Conservation (phyloP, 148 eudicot genomes). For the Gaultheria prostrata region DNA sequence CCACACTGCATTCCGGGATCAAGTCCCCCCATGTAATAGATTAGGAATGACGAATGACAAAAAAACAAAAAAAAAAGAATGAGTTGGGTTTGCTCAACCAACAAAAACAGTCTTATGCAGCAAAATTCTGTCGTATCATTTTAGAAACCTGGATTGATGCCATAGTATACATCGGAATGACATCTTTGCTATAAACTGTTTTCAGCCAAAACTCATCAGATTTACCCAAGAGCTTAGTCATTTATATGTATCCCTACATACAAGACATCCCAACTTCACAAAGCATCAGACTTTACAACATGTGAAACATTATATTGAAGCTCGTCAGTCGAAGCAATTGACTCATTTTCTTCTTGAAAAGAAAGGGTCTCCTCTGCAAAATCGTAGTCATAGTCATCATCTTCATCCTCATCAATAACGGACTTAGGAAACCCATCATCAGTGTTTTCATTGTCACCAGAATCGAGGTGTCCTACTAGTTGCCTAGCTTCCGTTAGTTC, state of each 20-base stretch:
- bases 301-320: neutral
- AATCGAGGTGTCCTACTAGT: slow-evolving; percentile 34
- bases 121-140: neutral
- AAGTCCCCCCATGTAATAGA: no score
- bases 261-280: neutral
- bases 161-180: neutral
- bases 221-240: neutral
- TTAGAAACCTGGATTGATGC: neutral
- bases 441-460: slow-evolving; percentile 20
- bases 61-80: no score
- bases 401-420: slow-evolving; percentile 23
- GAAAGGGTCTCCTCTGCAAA: slow-evolving; percentile 27
- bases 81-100: neutral
- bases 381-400: slow-evolving; percentile 26
- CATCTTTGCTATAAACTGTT: neutral
- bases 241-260: neutral
- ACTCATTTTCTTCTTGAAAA: slow-evolving; percentile 15
- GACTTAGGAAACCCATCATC: slow-evolving; percentile 21
- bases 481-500: slow-evolving; percentile 62
- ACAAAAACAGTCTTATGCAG: neutral
- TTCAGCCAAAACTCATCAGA: neutral
- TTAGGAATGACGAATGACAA: no score
- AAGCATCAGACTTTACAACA: slow-evolving; percentile 7
- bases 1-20: no score
- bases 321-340: slow-evolving; percentile 9